Evolutionary conservation across 1,284 basidiomycete genomes (phyloP).

Genomic region (Apiotrichum laibachii): DNA sequence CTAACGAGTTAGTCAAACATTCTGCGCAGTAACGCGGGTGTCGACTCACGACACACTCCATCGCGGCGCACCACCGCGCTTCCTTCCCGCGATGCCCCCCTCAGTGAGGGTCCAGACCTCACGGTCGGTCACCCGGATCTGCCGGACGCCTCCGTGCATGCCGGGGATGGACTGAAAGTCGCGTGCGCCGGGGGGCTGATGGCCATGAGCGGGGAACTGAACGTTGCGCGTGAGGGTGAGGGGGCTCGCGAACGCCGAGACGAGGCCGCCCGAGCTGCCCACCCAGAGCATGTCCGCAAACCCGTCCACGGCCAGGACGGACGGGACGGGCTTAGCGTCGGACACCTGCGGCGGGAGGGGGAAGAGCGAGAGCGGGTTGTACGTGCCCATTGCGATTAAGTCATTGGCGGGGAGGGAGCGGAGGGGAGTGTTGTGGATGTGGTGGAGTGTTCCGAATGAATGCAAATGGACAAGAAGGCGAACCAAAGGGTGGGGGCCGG

Average conservation of each 20-base stretch:
- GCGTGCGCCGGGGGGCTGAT: constrained; percentile 50
- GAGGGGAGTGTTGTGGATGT: neutral
- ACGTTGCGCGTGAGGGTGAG: constrained; percentile 57
- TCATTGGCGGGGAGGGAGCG: constrained; percentile 9
- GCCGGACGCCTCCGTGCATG: constrained; percentile 57
- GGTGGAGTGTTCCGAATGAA: neutral
- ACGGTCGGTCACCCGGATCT: constrained; percentile 69
- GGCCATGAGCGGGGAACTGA: constrained; percentile 64
- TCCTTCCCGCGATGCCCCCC: constrained; percentile 47
- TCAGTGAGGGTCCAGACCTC: constrained; percentile 58
- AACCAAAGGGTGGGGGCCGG: neutral
- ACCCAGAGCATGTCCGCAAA: constrained; percentile 87
- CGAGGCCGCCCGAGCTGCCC: constrained; percentile 69
- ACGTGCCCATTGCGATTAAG: constrained; percentile 22
- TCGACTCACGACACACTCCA: constrained; percentile 47
- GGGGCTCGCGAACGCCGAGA: constrained; percentile 69
- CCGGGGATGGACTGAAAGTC: constrained; percentile 20
- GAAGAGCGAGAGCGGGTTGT: constrained; percentile 49
- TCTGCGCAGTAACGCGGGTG: neutral
- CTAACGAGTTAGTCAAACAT: constrained; percentile 6
- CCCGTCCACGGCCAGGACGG: constrained; percentile 81
- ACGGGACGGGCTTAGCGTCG: constrained; percentile 50
- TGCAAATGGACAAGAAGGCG: neutral
- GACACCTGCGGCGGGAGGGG: constrained; percentile 40
- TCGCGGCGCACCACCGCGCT: constrained; percentile 47